Base-by-base conservation (phyloP, 148 eudicot species). In the Rhododendron williamsianum region DNA sequence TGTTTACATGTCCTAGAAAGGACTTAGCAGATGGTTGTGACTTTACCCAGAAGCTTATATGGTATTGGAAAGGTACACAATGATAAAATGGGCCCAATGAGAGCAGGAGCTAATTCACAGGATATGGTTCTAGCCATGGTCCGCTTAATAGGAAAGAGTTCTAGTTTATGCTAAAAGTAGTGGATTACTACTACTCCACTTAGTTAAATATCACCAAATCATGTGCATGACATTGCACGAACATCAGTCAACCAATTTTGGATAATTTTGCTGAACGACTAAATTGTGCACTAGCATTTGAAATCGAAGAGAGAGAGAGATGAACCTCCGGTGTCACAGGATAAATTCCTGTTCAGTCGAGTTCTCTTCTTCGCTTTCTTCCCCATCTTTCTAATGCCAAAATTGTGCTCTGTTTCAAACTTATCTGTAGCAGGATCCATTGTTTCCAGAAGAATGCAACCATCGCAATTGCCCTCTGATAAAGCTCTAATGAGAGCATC, bases 301-400 rank as follows among this genome's bases (percentile, higher is more conserved):
- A 74, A 49, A 82, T 36, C 16, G 38, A 15, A 3, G 82, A 41
- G 36, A 45, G 16, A 81, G 76, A 78, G 84, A 41, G 41, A 52
- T 41, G 23, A 63, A 89, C 91, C 93, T 87, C 85, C 87, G 23
- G 69, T 84, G 43, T 88, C 78, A 77, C 43, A 82, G 35, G 88
- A 86, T 80, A 88, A 88, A 80, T 92, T 93, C 89, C 89, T 90
- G 83, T 86, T 89, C 11, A 84, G 82, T 56, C 92, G 91, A 27
- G 33, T 72, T 88, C 88, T 91, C 84, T 89, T 95, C 82, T 89
- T 95, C 27, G 60, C 89, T 86, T 87, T 96, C 91, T 91, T 92
- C 90, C 89, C 91, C 85, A 83, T 72, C 80, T 91, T 93, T 78
- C 45, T 81, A 82, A 80, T 52, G 86, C 81, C 84, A 78, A 76